phyloP scores from a whole-genome alignment of 2,329 filamentous ascomycete species.

The Ophiocordyceps camponoti-saundersi region DNA sequence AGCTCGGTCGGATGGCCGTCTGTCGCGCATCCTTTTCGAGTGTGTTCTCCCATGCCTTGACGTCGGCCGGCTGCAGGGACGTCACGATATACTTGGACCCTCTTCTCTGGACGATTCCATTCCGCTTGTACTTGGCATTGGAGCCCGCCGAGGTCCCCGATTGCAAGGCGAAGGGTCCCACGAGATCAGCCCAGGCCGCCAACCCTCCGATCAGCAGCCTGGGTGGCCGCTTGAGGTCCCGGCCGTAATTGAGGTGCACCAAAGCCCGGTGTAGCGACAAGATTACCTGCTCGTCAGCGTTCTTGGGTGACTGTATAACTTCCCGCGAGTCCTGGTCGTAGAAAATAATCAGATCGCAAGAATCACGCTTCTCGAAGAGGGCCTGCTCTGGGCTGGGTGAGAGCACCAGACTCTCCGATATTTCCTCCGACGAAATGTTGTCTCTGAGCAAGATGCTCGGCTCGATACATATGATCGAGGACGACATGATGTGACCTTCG shows the following conservation, averaged over 20 bases:
- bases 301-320: constrained; percentile 21
- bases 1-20: constrained; percentile 29
- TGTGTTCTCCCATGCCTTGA: constrained; percentile 63
- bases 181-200: constrained; percentile 70
- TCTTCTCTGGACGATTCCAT: constrained; percentile 15
- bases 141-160: constrained; percentile 19
- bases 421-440: constrained; percentile 43
- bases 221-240: constrained; percentile 54
- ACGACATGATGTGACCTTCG: constrained; percentile 72
- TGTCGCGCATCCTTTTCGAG: constrained; percentile 47
- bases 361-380: constrained; percentile 53
- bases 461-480: constrained; percentile 78
- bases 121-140: constrained; percentile 6
- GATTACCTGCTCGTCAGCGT: constrained; percentile 35
- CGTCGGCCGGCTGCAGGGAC: constrained; percentile 65
- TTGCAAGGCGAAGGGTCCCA: constrained; percentile 50
- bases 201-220: constrained; percentile 70
- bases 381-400: constrained; percentile 58
- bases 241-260: constrained; percentile 67
- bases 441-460: constrained; percentile 55
- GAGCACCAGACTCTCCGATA: constrained; percentile 52
- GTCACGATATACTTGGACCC: constrained; percentile 34
- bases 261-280: constrained; percentile 63
- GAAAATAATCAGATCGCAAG: constrained; percentile 78
- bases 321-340: constrained; percentile 57